Base-by-base conservation (phyloP, 768 basidiomycete genomes). In the Auriscalpium vulgare region DNA sequence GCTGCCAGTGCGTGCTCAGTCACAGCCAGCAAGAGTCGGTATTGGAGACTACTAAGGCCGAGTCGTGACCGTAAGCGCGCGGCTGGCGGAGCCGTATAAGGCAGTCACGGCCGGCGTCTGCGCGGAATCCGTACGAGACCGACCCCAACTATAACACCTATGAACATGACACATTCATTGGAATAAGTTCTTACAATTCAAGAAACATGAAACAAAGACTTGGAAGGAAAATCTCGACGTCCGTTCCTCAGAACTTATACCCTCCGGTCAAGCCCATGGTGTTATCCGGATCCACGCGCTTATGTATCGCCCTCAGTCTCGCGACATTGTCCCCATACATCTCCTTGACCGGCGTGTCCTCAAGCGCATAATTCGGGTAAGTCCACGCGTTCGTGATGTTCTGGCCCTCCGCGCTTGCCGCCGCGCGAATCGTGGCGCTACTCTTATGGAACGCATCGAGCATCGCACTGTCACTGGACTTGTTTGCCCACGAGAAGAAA, bases 261-360 rank as follows among this genome's bases (percentile, higher is more conserved):
- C 64, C 64, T 6, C 64, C 63, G 2, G 63, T 53, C 8, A 64
- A 54, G 10, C 52, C 56, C 64, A 65, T 65, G 1, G 64, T 59
- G n/a, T 57, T 52, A 35, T 60, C 19, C 1, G 64, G 64, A 35
- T 65, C 64, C 21, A 60, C 48, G 8, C 10, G 10, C 1, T 8
- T 19, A 45, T 44, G 54, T 13, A 63, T 55, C 21, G 37, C 19
- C n/a, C 50, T 45, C 46, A 63, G 38, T n/a, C 56, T 52, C n/a
- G 52, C 29, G 36, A 64, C 3, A 10, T 65, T 65, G 13, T 10
- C 36, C 16, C 63, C 63, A 34, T 64, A 64, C 0, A 64, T 55
- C 16, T 38, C 23, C 44, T 61, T 47, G 23, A 64, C 17, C 14
- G 56, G 54, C 0, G 59, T 61, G 5, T 23, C 57, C 19, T 40